Conservation (phyloP, 371 early-diverging fungal species). For the Zychaea mexicana region DNA sequence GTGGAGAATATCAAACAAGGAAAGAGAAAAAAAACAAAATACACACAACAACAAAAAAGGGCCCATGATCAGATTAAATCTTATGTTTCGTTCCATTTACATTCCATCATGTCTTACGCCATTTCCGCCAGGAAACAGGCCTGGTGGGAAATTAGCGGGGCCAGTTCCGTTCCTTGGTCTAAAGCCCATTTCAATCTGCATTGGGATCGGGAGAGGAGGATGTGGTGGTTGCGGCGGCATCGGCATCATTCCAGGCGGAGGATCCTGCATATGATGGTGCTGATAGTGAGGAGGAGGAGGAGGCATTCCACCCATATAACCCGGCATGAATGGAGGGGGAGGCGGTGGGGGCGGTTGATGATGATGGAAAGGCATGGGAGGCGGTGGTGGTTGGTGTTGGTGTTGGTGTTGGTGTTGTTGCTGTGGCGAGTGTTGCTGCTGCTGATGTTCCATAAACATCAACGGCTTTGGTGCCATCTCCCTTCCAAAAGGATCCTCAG, state of each 20-base stretch:
- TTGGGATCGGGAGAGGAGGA: slow-evolving; percentile 14
- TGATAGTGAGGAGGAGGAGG: slow-evolving; percentile 29
- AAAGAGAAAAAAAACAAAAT: neutral
- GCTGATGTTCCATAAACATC: slow-evolving; percentile 12
- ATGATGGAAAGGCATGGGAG: slow-evolving; percentile 14
- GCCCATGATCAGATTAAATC: neutral
- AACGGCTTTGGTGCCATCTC: slow-evolving; percentile 15
- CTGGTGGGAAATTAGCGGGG: slow-evolving; percentile 17
- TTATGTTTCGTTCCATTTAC: slow-evolving; percentile 3
- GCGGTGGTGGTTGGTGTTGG: slow-evolving; percentile 24
- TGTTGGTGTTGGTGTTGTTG: slow-evolving; percentile 23
- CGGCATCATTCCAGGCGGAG: slow-evolving; percentile 22
- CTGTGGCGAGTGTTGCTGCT: slow-evolving; percentile 18
- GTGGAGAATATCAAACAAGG: neutral
- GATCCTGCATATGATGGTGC: slow-evolving; percentile 11
- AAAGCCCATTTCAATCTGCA: slow-evolving; percentile 16
- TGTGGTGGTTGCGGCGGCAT: slow-evolving; percentile 28
- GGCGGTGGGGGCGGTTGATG: slow-evolving; percentile 28
- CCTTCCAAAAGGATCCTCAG: slow-evolving; percentile 9
- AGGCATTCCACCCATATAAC: slow-evolving; percentile 21
- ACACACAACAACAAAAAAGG: neutral
- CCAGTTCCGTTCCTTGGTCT: slow-evolving; percentile 10
- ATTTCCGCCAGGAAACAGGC: slow-evolving; percentile 13
- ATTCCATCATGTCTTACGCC: slow-evolving; percentile 4
- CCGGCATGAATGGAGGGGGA: slow-evolving; percentile 31